Conservation (phyloP, 345 rosid genomes). For the Linum lewisii region DNA sequence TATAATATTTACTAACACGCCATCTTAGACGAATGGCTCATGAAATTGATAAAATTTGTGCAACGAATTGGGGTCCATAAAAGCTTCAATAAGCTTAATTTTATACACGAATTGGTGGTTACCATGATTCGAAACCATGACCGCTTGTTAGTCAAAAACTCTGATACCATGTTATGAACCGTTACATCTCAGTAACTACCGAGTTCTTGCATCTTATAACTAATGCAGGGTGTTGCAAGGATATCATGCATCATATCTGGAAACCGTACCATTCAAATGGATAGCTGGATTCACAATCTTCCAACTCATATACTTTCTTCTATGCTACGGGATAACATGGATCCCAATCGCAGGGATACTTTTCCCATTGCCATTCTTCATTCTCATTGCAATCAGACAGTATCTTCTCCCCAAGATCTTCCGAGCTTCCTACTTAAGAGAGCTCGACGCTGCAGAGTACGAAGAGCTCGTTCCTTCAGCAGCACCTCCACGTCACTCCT, state of each 20-base stretch:
- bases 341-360: slow-evolving; percentile 32
- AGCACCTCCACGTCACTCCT: too few species aligned
- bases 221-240: slow-evolving; percentile 47
- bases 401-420: slow-evolving; percentile 30
- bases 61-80: too few species aligned
- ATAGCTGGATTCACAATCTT: slow-evolving; percentile 26
- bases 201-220: too few species aligned
- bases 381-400: slow-evolving; percentile 24
- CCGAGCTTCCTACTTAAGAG: slow-evolving; percentile 29
- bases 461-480: slow-evolving; percentile 42
- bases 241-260: slow-evolving; percentile 37
- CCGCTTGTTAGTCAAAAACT: too few species aligned
- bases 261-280: slow-evolving; percentile 21
- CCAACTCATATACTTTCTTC: slow-evolving; percentile 24
- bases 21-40: too few species aligned
- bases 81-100: too few species aligned
- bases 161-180: too few species aligned
- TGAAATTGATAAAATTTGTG: too few species aligned
- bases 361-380: slow-evolving; percentile 33
- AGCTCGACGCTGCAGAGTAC: slow-evolving; percentile 55
- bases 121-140: too few species aligned
- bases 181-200: too few species aligned
- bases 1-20: too few species aligned
- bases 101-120: too few species aligned
- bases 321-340: slow-evolving; percentile 31